Base-by-base conservation (phyloP, 345 rosid species). In the Moringa oleifera region DNA sequence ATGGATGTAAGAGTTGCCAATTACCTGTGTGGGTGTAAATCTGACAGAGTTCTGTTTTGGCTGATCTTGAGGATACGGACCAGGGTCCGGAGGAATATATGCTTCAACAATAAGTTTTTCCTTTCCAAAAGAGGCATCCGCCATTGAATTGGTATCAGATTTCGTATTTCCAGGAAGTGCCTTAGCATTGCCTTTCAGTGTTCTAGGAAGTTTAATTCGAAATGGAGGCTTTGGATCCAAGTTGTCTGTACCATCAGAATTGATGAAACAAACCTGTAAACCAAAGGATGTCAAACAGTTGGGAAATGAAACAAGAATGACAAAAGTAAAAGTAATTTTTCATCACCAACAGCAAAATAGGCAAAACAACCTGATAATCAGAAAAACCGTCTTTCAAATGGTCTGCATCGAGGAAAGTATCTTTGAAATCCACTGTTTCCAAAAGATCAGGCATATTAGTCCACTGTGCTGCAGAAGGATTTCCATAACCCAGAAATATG, bases 401-500 rank as follows among this genome's bases (percentile, higher is more conserved):
- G 64, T 81, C 79, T 55, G 87, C 83, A 65, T 82, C 77, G 58
- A 94, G 82, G 73, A 90, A 94, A 55, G 99, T 88, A 79, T 90
- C 97, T 76, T 94, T 94, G 77, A 94, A 94, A 80, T 90, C 97
- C 23, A 88, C 99, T 6, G 69, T 77, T 71, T 94, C 79, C 53
- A 94, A 86, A 56, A 90, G 86, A 72, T 94, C 84, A 24, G 96
- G 99, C 99, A 94, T 94, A 73, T 94, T 94, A 63, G 83, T 82
- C 99, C 99, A 94, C 66, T 94, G 99, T 46, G 99, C 99, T 46
- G 96, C 96, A 77, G 99, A 90, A 67, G 99, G 99, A 77, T 94
- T 79, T 25, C 99, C 99, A 77, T 94, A 94, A 46, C 99, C 99
- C 73, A 94, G 84, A 77, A 94, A 94, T 65, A 90, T 67, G 64